A percentile compares a stretch with the other conserved stretches of the same genome.
phyloP scores from a whole-genome alignment of 345 rosid genomes.

The Salix exigua region DNA sequence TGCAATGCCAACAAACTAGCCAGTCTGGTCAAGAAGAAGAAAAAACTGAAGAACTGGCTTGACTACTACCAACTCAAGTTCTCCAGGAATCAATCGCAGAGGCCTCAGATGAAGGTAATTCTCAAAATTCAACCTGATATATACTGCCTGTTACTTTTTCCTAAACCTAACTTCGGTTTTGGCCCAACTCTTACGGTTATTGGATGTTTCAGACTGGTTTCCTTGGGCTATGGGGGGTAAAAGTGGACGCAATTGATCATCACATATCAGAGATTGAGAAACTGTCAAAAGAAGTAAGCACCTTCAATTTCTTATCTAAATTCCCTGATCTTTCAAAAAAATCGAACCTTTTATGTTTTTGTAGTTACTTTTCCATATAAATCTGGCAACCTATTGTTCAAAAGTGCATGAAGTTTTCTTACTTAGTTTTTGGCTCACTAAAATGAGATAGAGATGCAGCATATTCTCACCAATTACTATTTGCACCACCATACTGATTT shows the following conservation, averaged over 20 bases:
- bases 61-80: conserved; percentile 71
- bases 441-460: neutral
- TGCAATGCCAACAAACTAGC: conserved; percentile 83
- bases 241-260: conserved; percentile 76
- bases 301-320: neutral
- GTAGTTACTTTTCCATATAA: neutral
- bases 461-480: neutral
- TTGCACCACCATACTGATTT: neutral
- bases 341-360: neutral
- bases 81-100: conserved; percentile 46
- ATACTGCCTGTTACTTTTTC: conserved; percentile 5
- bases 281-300: conserved; percentile 63
- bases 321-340: neutral
- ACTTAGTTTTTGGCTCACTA: neutral
- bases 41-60: conserved; percentile 74
- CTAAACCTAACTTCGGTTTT: neutral
- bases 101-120: conserved; percentile 64
- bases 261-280: conserved; percentile 65
- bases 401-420: neutral
- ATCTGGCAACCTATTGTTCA: neutral
- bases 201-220: conserved; percentile 66
- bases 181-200: neutral
- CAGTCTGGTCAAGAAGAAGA: conserved; percentile 61
- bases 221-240: conserved; percentile 73
- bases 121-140: neutral